These are phyloP conservation scores for Cryptococcus sp. DNA, from an alignment of 1,284 basidiomycete species.

Conservation along the genomic window DNA sequence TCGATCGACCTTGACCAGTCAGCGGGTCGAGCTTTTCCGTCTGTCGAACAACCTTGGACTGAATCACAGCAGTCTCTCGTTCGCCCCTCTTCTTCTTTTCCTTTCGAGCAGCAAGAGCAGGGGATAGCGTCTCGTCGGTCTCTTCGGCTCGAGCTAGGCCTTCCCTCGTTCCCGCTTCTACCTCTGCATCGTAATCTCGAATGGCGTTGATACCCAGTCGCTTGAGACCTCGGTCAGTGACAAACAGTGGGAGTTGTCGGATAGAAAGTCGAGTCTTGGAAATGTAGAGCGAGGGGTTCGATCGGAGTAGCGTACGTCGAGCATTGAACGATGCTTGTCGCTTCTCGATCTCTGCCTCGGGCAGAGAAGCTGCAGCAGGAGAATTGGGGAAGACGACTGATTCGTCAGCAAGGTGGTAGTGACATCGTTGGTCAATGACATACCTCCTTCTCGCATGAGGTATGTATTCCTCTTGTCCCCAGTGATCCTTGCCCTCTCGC, in stretches of 20 bases:
- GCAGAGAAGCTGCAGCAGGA: slow-evolving; percentile 64
- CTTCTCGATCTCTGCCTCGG: slow-evolving; percentile 70
- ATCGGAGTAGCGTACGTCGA: slow-evolving; percentile 69
- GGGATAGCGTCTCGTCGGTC: slow-evolving; percentile 46
- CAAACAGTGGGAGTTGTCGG: slow-evolving; percentile 85
- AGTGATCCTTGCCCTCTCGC: slow-evolving; percentile 77
- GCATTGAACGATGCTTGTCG: slow-evolving; percentile 76
- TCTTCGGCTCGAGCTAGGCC: slow-evolving; percentile 70
- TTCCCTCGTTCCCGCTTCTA: slow-evolving; percentile 58
- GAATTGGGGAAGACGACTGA: slow-evolving; percentile 81
- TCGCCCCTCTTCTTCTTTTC: slow-evolving; percentile 45
- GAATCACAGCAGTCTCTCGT: slow-evolving; percentile 58
- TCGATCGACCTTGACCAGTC: slow-evolving; percentile 77
- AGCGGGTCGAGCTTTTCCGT: slow-evolving; percentile 78
- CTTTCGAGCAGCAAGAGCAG: slow-evolving; percentile 44
- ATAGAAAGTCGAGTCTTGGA: slow-evolving; percentile 90
- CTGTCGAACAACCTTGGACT: slow-evolving; percentile 79
- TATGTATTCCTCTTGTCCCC: slow-evolving; percentile 95
- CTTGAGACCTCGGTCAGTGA: slow-evolving; percentile 82
- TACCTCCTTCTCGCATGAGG: slow-evolving; percentile 90
- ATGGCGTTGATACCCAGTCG: slow-evolving; percentile 77
- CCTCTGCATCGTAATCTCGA: slow-evolving; percentile 73
- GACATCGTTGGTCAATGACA: no score
- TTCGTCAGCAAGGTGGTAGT: not conserved
- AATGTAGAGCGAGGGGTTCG: slow-evolving; percentile 89